Evolutionary conservation across 129 eudicot genomes (phyloP), one percentile per base, ranked within the genome.

Genomic region (Tagetes patula): DNA sequence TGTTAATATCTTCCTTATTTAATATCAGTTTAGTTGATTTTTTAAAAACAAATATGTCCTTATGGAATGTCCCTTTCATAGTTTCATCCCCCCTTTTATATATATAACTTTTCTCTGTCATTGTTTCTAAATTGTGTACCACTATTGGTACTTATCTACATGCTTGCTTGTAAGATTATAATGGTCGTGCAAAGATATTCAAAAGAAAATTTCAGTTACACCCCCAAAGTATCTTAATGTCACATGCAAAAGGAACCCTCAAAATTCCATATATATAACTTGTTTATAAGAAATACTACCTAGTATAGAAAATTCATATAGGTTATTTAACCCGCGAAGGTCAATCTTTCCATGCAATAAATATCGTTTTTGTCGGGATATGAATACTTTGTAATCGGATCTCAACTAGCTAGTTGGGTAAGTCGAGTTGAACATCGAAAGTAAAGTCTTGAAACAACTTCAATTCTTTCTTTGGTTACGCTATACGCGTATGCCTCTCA

Each of bases 171-270:
- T 63, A 53, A 71, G 48, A 38, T 37, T 62, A 41, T 30, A 12
- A 45, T 70, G 46, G 58, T 63, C 52, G 42, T 71, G 72, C 66
- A 78, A 78, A 78, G 82, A 64, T 64, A 50, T 54, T 71, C 77
- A 63, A 70, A 63, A 48, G 42, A 65, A 52, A 41, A 71, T 34
- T 65, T 50, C 50, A 71, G 3, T 32, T 62, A 32, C 41, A 71
- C 73, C 10, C 53, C 77, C 67, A 71, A 11, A 7, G 13, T 54
- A 69, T 69, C 1, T 69, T 40, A 27, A 69, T 6, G 11, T 58
- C 27, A 20, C 27, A 20, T 47, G 43, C 65, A 46, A 14, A 68
- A 59, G 9, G 30, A n/a, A 67, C 56, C 74, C 74, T 76, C 47
- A n/a, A 11, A 76, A 59, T 59, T 59, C 32, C 65, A 59, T 59